These are phyloP conservation scores for Trifolium dubium DNA, from an alignment of 306 rosid genomes.

Conservation along the genomic window DNA sequence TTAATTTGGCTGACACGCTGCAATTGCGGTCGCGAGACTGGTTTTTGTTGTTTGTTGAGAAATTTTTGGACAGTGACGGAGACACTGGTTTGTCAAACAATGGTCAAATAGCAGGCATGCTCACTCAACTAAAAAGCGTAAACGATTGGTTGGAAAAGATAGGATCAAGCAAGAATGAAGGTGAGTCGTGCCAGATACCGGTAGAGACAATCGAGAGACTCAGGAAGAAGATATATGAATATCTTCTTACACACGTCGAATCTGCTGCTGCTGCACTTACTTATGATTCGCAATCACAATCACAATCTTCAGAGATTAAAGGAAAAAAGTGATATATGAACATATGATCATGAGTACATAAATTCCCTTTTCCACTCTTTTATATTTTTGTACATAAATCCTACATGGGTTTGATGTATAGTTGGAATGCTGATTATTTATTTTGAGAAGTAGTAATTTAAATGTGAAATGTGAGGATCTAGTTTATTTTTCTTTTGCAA, in stretches of 20 bases:
- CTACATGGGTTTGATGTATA: conserved; percentile 56
- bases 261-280: conserved; percentile 97
- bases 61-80: conserved; percentile 83
- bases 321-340: conserved; percentile 55
- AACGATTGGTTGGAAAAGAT: conserved; percentile 92
- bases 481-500: conserved; percentile 23
- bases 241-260: conserved; percentile 96
- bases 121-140: conserved; percentile 90
- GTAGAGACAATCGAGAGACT: conserved; percentile 75
- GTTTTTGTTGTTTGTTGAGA: conserved; percentile 89
- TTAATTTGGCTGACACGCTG: conserved; percentile 70
- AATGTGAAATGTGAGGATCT: conserved; percentile 39
- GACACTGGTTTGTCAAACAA: conserved; percentile 79
- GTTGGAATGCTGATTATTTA: conserved; percentile 49
- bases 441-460: conserved; percentile 11
- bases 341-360: conserved; percentile 3
- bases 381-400: conserved; percentile 54
- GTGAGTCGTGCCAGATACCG: conserved; percentile 55
- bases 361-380: neutral
- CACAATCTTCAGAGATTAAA: conserved; percentile 58
- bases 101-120: conserved; percentile 87
- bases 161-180: conserved; percentile 60
- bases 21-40: conserved; percentile 75
- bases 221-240: conserved; percentile 95
- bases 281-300: conserved; percentile 47